Conservation (phyloP, 257 asterid species). For the Nicotiana otophora region DNA sequence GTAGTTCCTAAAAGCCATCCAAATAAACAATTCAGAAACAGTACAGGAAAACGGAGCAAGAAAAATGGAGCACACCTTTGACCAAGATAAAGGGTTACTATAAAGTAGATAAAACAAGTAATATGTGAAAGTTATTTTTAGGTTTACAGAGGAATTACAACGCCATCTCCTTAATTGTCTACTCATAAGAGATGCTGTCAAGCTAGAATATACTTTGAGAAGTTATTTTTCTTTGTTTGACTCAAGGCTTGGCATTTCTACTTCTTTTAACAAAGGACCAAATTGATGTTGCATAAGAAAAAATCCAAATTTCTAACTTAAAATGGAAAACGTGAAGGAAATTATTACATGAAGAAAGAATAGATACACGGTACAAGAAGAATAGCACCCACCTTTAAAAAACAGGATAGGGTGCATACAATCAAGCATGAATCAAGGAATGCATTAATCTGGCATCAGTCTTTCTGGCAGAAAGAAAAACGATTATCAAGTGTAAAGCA, state of each 20-base stretch:
- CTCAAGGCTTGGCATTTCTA: neutral
- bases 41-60: constrained; percentile 2
- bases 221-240: neutral
- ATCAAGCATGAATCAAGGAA: neutral
- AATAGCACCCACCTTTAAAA: neutral
- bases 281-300: neutral
- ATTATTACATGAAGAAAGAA: neutral
- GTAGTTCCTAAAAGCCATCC: constrained; percentile 63
- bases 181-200: neutral
- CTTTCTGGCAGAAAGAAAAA: neutral
- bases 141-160: neutral
- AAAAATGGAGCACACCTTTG: neutral
- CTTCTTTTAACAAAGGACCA: neutral
- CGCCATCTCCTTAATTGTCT: neutral
- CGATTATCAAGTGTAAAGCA: neutral
- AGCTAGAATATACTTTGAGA: neutral
- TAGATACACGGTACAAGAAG: neutral
- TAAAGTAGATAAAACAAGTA: neutral
- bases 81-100: neutral
- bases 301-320: neutral
- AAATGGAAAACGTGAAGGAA: neutral
- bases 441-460: neutral
- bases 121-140: neutral
- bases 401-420: neutral
- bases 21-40: neutral